These are phyloP conservation scores for Auricularia auricula-judae DNA, from an alignment of 768 basidiomycete genomes.

Conservation along the genomic window DNA sequence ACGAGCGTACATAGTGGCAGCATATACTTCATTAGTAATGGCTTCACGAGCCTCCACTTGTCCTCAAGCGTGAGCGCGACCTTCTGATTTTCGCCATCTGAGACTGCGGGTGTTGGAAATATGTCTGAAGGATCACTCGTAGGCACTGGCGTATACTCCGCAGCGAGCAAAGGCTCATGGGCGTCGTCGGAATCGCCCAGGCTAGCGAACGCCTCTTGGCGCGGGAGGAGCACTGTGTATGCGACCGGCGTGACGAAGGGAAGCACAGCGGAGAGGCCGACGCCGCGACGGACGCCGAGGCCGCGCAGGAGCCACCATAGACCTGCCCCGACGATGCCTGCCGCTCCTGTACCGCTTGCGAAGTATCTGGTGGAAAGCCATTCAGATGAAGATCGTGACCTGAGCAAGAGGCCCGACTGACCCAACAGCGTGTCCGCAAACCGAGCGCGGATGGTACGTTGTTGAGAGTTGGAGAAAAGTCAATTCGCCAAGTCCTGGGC, in stretches of 20 bases:
- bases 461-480: slow-evolving; percentile 93
- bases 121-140: slow-evolving; percentile 19
- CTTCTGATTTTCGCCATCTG: slow-evolving; percentile 29
- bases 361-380: slow-evolving; percentile 51
- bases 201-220: slow-evolving; percentile 36
- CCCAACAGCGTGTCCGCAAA: slow-evolving; percentile 76
- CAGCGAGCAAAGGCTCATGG: slow-evolving; percentile 7
- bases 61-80: slow-evolving; percentile 53
- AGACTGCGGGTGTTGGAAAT: slow-evolving; percentile 16
- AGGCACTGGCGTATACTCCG: slow-evolving; percentile 37
- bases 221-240: slow-evolving; percentile 71
- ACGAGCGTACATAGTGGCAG: slow-evolving; percentile 69
- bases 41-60: slow-evolving; percentile 73
- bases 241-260: slow-evolving; percentile 71
- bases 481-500: slow-evolving; percentile 77
- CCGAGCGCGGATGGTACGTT: slow-evolving; percentile 55
- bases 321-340: slow-evolving; percentile 84
- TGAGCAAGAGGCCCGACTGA: slow-evolving; percentile 20
- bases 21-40: slow-evolving; percentile 79
- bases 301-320: slow-evolving; percentile 90
- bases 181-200: slow-evolving; percentile 13
- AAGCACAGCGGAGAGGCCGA: slow-evolving; percentile 75
- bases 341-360: slow-evolving; percentile 88
- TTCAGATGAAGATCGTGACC: neutral
- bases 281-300: slow-evolving; percentile 71